Evolutionary conservation across 345 rosid genomes (phyloP).

Genomic region (Leavenworthia alabamica): DNA sequence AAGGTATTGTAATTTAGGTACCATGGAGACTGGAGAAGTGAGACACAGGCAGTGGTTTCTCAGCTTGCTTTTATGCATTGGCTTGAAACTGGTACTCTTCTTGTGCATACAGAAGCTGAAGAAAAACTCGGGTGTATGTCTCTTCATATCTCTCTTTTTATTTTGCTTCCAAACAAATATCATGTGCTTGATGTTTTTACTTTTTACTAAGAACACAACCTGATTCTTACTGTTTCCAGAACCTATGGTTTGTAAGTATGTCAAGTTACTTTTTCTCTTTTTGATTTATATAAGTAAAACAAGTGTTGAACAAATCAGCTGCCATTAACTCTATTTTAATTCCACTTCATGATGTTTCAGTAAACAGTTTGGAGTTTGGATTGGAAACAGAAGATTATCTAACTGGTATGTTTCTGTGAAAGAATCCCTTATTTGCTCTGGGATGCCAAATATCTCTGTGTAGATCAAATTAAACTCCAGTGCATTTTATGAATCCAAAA

Average conservation of each 20-base stretch:
- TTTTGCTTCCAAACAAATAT: neutral
- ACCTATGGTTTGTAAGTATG: no score
- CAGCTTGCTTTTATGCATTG: slow-evolving; percentile 85
- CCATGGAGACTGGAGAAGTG: slow-evolving; percentile 95
- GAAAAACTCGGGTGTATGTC: slow-evolving; percentile 79
- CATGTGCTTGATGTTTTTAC: neutral
- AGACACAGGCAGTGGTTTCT: slow-evolving; percentile 81
- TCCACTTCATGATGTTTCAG: slow-evolving; percentile 35
- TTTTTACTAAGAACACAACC: neutral
- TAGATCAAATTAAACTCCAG: no score
- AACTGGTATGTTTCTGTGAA: slow-evolving; percentile 47
- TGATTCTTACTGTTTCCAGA: neutral
- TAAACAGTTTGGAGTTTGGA: slow-evolving; percentile 56
- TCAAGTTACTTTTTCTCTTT: no score
- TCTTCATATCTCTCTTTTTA: neutral
- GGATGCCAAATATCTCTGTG: neutral
- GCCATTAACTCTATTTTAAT: neutral
- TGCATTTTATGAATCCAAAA: no score
- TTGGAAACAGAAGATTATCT: slow-evolving; percentile 92
- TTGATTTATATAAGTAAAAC: neutral
- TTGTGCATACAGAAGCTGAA: slow-evolving; percentile 63
- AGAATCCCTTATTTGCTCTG: neutral
- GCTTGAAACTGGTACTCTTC: slow-evolving; percentile 80
- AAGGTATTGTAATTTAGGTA: slow-evolving; percentile 59
- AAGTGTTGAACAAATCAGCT: neutral